phyloP scores from a whole-genome alignment of 768 basidiomycete genomes.

The Tephrocybe sp. region DNA sequence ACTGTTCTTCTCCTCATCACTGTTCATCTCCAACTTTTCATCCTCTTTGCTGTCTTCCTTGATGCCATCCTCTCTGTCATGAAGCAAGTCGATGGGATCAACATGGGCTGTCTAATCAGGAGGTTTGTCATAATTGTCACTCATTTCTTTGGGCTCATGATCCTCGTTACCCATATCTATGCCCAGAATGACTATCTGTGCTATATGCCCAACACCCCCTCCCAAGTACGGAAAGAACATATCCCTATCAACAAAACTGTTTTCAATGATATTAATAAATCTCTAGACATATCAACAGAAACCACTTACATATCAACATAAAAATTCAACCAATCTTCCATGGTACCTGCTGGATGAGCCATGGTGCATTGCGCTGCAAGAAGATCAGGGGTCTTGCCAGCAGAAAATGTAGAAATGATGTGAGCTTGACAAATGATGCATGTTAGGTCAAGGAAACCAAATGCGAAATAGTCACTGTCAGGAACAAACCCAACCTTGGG shows the following conservation, averaged over 20 bases:
- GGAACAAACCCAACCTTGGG: conserved; percentile 29
- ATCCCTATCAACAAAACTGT: conserved; percentile 32
- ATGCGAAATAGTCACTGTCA: conserved; percentile 21
- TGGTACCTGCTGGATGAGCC: conserved; percentile 7
- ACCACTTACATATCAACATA: conserved; percentile 31
- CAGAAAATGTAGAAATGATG: conserved; percentile 28
- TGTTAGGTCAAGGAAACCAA: conserved; percentile 36
- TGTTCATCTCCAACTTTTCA: too few species aligned
- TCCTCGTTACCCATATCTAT: too few species aligned
- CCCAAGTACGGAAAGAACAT: conserved; percentile 28
- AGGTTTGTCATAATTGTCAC: too few species aligned
- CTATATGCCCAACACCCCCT: not conserved
- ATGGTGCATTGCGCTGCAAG: conserved; percentile 5
- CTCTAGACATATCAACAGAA: not conserved
- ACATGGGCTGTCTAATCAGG: too few species aligned
- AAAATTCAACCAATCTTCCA: conserved; percentile 26
- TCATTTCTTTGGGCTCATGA: too few species aligned
- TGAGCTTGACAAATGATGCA: conserved; percentile 28
- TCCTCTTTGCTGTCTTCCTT: too few species aligned
- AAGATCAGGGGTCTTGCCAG: conserved; percentile 21
- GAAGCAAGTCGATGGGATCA: too few species aligned
- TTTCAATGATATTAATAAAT: not conserved
- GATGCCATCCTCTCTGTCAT: too few species aligned
- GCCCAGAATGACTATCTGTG: too few species aligned
- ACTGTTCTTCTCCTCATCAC: too few species aligned